A percentile compares a stretch with the other conserved stretches of the same genome.
Conservation (phyloP, 768 basidiomycete genomes). For the button mushroom (Agaricus bisporus) region DNA sequence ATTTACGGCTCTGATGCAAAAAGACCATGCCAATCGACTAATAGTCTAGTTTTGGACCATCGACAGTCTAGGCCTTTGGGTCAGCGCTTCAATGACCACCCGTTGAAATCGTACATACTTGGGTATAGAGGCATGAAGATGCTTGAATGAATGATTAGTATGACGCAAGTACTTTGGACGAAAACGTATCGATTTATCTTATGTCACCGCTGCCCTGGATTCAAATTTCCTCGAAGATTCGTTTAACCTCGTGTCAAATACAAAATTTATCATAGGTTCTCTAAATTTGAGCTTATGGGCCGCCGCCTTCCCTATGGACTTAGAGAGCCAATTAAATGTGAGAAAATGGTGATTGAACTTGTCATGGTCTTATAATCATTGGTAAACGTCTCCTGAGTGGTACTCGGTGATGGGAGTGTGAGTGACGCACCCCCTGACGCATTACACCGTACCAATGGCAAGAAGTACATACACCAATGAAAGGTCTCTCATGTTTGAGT, state of each 20-base stretch:
- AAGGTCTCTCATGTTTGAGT: neutral
- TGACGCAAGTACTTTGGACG: too few species aligned
- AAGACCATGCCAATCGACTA: too few species aligned
- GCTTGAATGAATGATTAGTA: too few species aligned
- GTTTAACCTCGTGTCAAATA: neutral
- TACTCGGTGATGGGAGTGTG: neutral
- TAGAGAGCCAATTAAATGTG: neutral
- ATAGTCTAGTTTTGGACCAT: too few species aligned
- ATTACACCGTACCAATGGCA: neutral
- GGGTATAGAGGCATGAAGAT: too few species aligned
- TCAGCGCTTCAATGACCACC: too few species aligned
- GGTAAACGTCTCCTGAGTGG: neutral
- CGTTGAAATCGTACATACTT: too few species aligned
- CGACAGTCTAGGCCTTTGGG: too few species aligned
- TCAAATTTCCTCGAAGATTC: neutral
- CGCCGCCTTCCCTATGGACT: too few species aligned
- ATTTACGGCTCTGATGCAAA: too few species aligned
- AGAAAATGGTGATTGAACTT: neutral
- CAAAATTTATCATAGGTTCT: neutral
- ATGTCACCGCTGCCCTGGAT: neutral
- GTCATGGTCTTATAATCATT: slow-evolving; percentile 1
- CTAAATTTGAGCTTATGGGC: neutral
- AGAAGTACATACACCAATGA: neutral
- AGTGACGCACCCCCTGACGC: neutral
- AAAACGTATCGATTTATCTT: too few species aligned